phyloP scores from a whole-genome alignment of 805 yeast genomes.

The Candida chilensis region DNA sequence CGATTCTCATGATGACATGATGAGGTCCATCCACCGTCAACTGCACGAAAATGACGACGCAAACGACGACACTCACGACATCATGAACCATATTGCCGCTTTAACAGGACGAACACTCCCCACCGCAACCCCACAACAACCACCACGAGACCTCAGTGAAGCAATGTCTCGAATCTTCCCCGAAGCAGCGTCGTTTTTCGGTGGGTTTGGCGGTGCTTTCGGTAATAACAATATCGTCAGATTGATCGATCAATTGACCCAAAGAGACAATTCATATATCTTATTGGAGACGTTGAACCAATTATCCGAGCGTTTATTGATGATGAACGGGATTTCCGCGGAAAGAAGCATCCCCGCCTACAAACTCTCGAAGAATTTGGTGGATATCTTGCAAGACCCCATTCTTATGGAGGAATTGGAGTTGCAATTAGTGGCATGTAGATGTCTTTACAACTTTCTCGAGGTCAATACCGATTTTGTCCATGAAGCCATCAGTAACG shows the following conservation, averaged over 20 bases:
- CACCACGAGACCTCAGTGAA: slow-evolving; percentile 3
- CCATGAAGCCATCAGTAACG: slow-evolving; percentile 51
- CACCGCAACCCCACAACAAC: slow-evolving; percentile 1
- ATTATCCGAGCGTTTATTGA: slow-evolving; percentile 51
- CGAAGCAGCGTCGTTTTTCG: slow-evolving; percentile 22
- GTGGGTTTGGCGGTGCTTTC: slow-evolving; percentile 12
- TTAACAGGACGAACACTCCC: background rate
- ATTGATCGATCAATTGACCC: slow-evolving; percentile 25
- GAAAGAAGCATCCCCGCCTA: slow-evolving; percentile 58
- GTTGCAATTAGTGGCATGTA: slow-evolving; percentile 72
- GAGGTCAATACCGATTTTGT: slow-evolving; percentile 66
- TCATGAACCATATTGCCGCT: too few species aligned
- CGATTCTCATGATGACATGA: slow-evolving; percentile 10
- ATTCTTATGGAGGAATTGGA: slow-evolving; percentile 57
- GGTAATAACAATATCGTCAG: slow-evolving; percentile 4
- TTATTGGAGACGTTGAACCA: slow-evolving; percentile 59
- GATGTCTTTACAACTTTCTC: slow-evolving; percentile 73
- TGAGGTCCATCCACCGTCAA: slow-evolving; percentile 9
- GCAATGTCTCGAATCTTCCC: slow-evolving; percentile 25
- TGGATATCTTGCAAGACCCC: slow-evolving; percentile 51
- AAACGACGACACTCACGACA: slow-evolving; percentile 6
- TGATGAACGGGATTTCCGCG: slow-evolving; percentile 58
- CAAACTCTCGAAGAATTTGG: slow-evolving; percentile 43
- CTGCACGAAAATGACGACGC: slow-evolving; percentile 9
- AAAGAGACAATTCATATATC: slow-evolving; percentile 48